Evolutionary conservation across 345 rosid genomes (phyloP), one percentile per base, ranked within the genome.

Genomic region (Linum tenue): DNA sequence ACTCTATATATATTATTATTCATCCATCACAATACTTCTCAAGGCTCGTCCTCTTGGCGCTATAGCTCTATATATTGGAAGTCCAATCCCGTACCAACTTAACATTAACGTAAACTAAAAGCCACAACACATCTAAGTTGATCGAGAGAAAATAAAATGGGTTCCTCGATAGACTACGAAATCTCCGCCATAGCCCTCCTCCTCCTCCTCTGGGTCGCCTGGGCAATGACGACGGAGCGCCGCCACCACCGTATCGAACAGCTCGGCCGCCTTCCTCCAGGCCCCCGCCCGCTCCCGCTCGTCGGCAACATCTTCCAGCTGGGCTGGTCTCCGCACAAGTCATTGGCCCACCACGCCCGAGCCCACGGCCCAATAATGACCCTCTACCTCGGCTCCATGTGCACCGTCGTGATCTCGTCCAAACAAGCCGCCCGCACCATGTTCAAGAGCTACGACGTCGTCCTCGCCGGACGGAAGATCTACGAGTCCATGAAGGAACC

Each of bases 401-500:
- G 77, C 67, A 83, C 89, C 3, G 78, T 91, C 35, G 95, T 91
- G 73, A 69, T 88, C 48, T 91, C 97, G 1, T 86, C 96, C 3
- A 70, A 69, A 67, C 80, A 76, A 36, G 80, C 79, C 59, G 96
- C 96, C 16, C 78, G 85, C 1, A 87, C 84, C 56, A 86, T 91
- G 84, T 86, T 86, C 80, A 86, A 82, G 80, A 82, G 85, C 71
- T 90, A 88, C 1, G 92, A 91, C 44, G 75, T 31, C 17, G 89
- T 77, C 9, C 75, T 86, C 8, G 92, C 95, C 0, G 95, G 97
- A 1, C 70, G 97, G 39, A 88, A 86, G 73, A 82, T 91, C 5
- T 91, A 91, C 48, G 95, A 88, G 75, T 79, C 92, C n/a, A 91
- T 91, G 85, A 91, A 79, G 75, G 88, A 83, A 9, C 64, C 75